phyloP scores from a whole-genome alignment of 2,329 filamentous ascomycete species.

The Trichoderma semiorbis region DNA sequence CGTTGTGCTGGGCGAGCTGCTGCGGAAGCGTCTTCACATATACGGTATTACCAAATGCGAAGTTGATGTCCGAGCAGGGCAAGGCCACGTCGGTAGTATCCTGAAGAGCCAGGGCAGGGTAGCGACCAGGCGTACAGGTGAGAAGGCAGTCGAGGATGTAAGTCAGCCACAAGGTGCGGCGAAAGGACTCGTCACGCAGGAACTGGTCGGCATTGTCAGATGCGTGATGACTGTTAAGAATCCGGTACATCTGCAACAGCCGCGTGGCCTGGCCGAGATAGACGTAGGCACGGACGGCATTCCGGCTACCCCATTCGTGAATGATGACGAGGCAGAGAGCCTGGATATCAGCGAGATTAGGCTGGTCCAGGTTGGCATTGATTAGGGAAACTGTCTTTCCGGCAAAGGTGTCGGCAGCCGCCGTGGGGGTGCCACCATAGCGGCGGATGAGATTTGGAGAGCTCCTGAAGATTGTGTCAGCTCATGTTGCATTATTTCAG shows the following conservation, averaged over 20 bases:
- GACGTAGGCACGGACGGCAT: conserved; percentile 60
- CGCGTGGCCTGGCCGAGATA: conserved; percentile 61
- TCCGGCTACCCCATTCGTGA: conserved; percentile 60
- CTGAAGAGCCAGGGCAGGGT: conserved; percentile 51
- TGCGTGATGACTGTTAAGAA: conserved; percentile 53
- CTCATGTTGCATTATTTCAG: background rate
- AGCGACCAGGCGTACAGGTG: conserved; percentile 59
- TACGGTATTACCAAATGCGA: conserved; percentile 59
- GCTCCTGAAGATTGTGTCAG: conserved; percentile 39
- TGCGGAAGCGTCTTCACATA: conserved; percentile 54
- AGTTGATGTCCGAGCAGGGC: conserved; percentile 60
- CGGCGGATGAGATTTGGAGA: conserved; percentile 55
- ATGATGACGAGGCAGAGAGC: conserved; percentile 59
- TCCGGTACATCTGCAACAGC: conserved; percentile 62
- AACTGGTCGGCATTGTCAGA: conserved; percentile 55
- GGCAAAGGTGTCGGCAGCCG: conserved; percentile 57
- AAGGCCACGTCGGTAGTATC: conserved; percentile 55
- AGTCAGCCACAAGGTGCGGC: conserved; percentile 59
- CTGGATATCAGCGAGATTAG: conserved; percentile 59
- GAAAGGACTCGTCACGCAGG: conserved; percentile 58
- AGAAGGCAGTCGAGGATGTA: conserved; percentile 62
- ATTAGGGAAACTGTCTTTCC: conserved; percentile 55
- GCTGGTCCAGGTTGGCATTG: conserved; percentile 57
- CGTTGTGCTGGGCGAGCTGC: conserved; percentile 35
- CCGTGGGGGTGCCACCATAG: conserved; percentile 54